Percentiles rank a stretch among this genome's conserved stretches.
These are phyloP conservation scores for Penicillium crystallinum DNA, from an alignment of 495 filamentous ascomycete species.

Conservation along the genomic window DNA sequence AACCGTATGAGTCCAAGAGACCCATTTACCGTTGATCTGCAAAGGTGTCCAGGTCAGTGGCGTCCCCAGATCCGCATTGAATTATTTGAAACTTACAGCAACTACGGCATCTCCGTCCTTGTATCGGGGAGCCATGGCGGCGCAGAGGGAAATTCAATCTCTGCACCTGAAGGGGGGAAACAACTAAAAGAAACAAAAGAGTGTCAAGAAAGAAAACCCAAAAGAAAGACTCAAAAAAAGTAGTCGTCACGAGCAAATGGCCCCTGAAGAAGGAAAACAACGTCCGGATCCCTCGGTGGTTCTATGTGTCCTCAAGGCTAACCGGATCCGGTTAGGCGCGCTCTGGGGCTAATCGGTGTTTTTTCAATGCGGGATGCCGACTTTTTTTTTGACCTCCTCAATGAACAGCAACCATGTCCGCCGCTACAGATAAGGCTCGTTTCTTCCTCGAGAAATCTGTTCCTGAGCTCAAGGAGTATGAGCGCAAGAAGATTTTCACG, in stretches of 20 bases:
- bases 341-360: slow-evolving; percentile 15
- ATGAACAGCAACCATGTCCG: slow-evolving; percentile 56
- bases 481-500: slow-evolving; percentile 81
- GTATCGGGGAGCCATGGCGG: slow-evolving; percentile 71
- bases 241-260: slow-evolving; percentile 19
- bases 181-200: slow-evolving; percentile 27
- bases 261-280: slow-evolving; percentile 35
- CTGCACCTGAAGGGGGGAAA: slow-evolving; percentile 21
- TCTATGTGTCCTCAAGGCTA: slow-evolving; percentile 18
- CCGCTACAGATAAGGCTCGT: slow-evolving; percentile 85
- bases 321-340: slow-evolving; percentile 16
- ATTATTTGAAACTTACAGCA: slow-evolving; percentile 45
- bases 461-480: slow-evolving; percentile 82
- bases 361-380: slow-evolving; percentile 36
- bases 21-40: slow-evolving; percentile 83
- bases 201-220: slow-evolving; percentile 26
- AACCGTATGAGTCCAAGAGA: slow-evolving; percentile 81
- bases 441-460: slow-evolving; percentile 90
- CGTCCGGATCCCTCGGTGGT: slow-evolving; percentile 22
- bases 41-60: slow-evolving; percentile 9
- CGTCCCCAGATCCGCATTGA: slow-evolving; percentile 8
- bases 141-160: slow-evolving; percentile 20
- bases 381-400: slow-evolving; percentile 22
- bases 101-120: slow-evolving; percentile 86
- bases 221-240: slow-evolving; percentile 13